Evolutionary conservation across 2,329 filamentous ascomycete genomes (phyloP).

Genomic region (Biscogniauxia marginata): DNA sequence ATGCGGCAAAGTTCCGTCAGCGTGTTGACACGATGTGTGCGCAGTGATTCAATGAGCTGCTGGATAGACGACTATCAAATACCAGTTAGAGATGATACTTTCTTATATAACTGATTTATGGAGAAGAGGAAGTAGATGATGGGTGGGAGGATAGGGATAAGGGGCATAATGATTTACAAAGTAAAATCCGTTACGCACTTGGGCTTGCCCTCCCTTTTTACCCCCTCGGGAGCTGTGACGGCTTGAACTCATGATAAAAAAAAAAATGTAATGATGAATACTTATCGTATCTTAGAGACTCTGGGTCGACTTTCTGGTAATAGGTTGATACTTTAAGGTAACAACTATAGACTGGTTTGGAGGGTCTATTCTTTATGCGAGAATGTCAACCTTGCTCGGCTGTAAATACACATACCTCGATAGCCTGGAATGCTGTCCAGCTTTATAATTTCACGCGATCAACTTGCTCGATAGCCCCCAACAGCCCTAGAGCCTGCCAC

Average conservation of each 20-base stretch:
- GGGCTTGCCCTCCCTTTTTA: constrained; percentile 23
- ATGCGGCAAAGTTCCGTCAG: constrained; percentile 70
- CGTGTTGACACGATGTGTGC: constrained; percentile 69
- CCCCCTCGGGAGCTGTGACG: constrained; percentile 24
- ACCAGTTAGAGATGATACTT: background rate
- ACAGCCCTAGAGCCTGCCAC: background rate
- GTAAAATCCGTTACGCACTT: constrained; percentile 30
- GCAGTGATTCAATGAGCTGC: constrained; percentile 62
- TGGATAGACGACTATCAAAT: constrained; percentile 34
- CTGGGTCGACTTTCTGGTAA: background rate
- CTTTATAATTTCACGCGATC: background rate
- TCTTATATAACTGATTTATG: no score
- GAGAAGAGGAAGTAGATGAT: background rate
- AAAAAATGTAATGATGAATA: background rate
- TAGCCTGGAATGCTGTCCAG: background rate
- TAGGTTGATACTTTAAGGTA: background rate
- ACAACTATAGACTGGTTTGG: background rate
- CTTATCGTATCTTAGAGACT: background rate
- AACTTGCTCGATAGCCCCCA: background rate
- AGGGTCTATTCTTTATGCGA: background rate
- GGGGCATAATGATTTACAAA: constrained; percentile 22
- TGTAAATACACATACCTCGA: background rate
- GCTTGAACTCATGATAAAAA: constrained; percentile 27
- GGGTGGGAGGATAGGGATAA: background rate
- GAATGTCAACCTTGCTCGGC: background rate